These are phyloP conservation scores for Prunus campanulata DNA, from an alignment of 306 rosid species.

Conservation along the genomic window DNA sequence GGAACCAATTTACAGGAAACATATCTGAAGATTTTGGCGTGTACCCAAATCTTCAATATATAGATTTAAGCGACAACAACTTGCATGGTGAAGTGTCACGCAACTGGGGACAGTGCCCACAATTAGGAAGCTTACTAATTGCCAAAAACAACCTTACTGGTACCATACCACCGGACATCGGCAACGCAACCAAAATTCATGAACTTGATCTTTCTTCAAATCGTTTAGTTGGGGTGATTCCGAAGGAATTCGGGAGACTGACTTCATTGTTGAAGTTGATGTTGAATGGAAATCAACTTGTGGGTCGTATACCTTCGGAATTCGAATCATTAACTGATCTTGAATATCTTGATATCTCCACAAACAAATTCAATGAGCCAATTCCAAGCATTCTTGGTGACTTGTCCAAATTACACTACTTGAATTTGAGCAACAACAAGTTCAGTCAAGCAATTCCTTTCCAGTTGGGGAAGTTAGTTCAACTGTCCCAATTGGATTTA, in stretches of 20 bases:
- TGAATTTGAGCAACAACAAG: too few species aligned
- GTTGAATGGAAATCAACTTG: constrained; percentile 13
- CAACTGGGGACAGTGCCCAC: too few species aligned
- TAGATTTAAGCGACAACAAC: constrained; percentile 24
- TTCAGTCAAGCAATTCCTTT: too few species aligned
- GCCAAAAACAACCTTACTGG: too few species aligned
- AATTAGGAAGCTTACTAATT: too few species aligned
- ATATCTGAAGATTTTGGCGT: constrained; percentile 37
- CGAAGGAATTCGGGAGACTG: constrained; percentile 10
- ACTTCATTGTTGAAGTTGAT: constrained; percentile 9
- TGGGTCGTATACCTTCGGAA: background rate
- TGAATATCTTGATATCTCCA: constrained; percentile 2
- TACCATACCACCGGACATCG: too few species aligned
- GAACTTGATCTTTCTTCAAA: constrained; percentile 20
- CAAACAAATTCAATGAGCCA: background rate
- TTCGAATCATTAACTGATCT: constrained; percentile 2
- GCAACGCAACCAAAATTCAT: background rate
- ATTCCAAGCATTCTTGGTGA: constrained; percentile 3
- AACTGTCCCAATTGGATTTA: too few species aligned
- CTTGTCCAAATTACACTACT: background rate
- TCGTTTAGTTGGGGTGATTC: constrained; percentile 1
- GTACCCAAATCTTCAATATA: constrained; percentile 31
- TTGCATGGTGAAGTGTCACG: too few species aligned
- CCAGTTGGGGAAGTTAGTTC: too few species aligned
- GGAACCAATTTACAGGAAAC: constrained; percentile 31